Base-by-base conservation (phyloP, 768 basidiomycete species). In the Trametopsis cervina region DNA sequence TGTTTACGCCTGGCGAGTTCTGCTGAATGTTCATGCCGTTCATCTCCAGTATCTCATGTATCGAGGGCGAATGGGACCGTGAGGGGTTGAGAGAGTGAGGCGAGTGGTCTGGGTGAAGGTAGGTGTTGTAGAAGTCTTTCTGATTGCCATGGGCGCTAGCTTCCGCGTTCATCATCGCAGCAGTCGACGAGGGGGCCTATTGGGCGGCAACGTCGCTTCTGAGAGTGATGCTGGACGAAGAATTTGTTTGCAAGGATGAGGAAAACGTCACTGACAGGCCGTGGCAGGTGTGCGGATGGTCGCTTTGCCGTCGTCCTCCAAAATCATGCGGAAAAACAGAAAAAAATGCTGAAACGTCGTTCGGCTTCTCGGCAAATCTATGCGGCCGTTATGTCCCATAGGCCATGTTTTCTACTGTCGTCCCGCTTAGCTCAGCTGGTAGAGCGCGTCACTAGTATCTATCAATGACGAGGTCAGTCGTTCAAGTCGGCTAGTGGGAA, bases 391-490 rank as follows among this genome's bases (percentile, higher is more conserved):
- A n/a, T n/a, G n/a, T n/a, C n/a, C n/a, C n/a, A n/a, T n/a, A n/a
- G n/a, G n/a, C 7, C 15, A 15, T 33, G 29, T 33, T 33, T 7
- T 33, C 29, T 33, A 15, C 29, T 33, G 29, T 33, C 29, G 22
- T 57, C 58, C 58, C 61, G 54, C 48, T 60, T 61, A 59, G 59
- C 59, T 55, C 59, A 60, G 55, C 36, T 61, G 59, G 70, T 76
- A 78, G 74, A 76, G 76, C 75, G 76, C 72, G 72, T 76, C 74
- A 76, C 73, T 77, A 77, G 72, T 77, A 74, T 49, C n/a, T n/a
- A n/a, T n/a, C n/a, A 51, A 78, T 78, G 76, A 78, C 76, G 75
- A 78, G 77, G 76, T 77, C 76, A 77, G 74, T 78, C 73, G 77
- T 77, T 77, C 77, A 53, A 78, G 63, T 77, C 77, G 75, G 76